phyloP scores from a whole-genome alignment of 208 protist genomes.

The Trypanosoma boissoni region DNA sequence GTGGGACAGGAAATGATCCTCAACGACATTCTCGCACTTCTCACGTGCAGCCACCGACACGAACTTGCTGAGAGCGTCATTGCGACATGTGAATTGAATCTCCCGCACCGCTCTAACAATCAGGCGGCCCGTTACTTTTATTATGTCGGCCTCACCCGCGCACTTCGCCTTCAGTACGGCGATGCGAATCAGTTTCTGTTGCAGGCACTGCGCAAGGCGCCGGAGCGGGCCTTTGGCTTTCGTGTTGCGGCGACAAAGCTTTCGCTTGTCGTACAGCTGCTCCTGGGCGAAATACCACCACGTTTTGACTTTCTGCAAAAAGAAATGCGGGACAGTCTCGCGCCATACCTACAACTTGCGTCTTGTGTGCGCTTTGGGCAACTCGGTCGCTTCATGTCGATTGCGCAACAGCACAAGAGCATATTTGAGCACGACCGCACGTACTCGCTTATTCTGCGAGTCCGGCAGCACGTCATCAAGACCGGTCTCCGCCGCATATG shows the following conservation, averaged over 20 bases:
- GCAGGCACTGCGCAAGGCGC: constrained; percentile 96
- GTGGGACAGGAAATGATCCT: constrained; percentile 81
- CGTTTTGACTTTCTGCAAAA: constrained; percentile 88
- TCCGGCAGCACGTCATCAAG: constrained; percentile 98
- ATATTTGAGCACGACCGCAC: constrained; percentile 94
- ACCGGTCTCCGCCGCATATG: constrained; percentile 97
- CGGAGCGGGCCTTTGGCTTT: constrained; percentile 94
- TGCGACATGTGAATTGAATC: constrained; percentile 73
- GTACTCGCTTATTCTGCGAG: constrained; percentile 94
- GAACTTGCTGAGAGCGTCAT: constrained; percentile 86
- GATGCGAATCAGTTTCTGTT: constrained; percentile 92
- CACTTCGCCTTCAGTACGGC: constrained; percentile 96
- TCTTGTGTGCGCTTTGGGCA: constrained; percentile 95
- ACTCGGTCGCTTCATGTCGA: constrained; percentile 91
- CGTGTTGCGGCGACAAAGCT: constrained; percentile 93
- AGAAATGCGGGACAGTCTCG: constrained; percentile 83
- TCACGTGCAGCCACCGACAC: constrained; percentile 67
- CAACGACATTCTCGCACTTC: constrained; percentile 83
- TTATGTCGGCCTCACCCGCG: constrained; percentile 95
- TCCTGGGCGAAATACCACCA: constrained; percentile 97
- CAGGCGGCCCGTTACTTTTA: constrained; percentile 95
- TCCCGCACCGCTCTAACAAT: constrained; percentile 84
- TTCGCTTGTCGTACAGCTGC: constrained; percentile 94
- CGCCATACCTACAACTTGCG: constrained; percentile 94
- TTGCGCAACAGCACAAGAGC: constrained; percentile 86